Conservation (phyloP, 1,284 basidiomycete genomes). For the Neotropicomus parvogracilis region DNA sequence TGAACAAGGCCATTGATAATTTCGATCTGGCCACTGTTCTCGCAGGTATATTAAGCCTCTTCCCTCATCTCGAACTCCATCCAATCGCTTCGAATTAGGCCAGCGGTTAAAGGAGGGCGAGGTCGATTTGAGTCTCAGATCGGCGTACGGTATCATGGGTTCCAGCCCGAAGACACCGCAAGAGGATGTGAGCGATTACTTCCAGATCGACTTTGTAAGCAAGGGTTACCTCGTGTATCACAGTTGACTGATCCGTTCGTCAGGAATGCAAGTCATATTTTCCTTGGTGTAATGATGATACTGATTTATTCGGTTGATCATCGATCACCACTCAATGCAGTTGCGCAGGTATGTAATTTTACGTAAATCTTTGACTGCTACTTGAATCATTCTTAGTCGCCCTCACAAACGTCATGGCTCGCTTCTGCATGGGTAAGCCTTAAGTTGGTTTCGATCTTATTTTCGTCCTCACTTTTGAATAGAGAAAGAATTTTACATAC, state of each 20-base stretch:
- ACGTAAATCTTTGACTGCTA: neutral
- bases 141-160: slow-evolving; percentile 12
- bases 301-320: neutral
- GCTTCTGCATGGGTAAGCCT: slow-evolving; percentile 55
- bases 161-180: slow-evolving; percentile 10
- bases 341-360: slow-evolving; percentile 9
- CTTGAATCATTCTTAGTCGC: slow-evolving; percentile 22
- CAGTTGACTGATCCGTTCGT: slow-evolving; percentile 1
- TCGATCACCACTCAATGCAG: neutral
- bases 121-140: slow-evolving; percentile 13
- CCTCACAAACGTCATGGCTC: slow-evolving; percentile 59
- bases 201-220: slow-evolving; percentile 12
- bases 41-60: neutral
- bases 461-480: slow-evolving; percentile 11
- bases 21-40: slow-evolving; percentile 6
- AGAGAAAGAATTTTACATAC: slow-evolving; percentile 69
- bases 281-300: neutral
- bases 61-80: neutral
- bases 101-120: slow-evolving; percentile 6
- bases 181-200: slow-evolving; percentile 11
- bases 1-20: slow-evolving; percentile 9
- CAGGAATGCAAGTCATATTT: slow-evolving; percentile 13
- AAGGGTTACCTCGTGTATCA: neutral
- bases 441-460: neutral
- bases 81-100: slow-evolving; percentile 1